phyloP scores from a whole-genome alignment of 768 basidiomycete species.

The Mycena olivaceomarginata region DNA sequence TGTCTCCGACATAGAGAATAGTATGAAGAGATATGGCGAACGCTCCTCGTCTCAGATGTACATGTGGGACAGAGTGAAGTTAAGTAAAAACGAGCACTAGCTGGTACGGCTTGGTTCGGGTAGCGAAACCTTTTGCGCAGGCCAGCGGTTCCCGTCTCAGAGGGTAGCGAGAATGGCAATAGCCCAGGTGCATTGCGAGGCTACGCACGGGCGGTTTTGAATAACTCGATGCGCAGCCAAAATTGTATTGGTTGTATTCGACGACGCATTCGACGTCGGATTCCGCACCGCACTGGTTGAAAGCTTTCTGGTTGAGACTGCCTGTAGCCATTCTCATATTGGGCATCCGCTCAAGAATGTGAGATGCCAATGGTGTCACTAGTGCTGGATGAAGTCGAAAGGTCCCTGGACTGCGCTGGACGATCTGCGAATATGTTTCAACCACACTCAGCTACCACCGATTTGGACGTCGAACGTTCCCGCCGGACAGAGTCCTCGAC shows the following conservation, averaged over 20 bases:
- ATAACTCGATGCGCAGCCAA: background rate
- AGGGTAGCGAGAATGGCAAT: background rate
- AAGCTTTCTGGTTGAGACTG: background rate
- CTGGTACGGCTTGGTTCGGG: background rate
- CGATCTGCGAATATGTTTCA: background rate
- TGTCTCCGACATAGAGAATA: background rate
- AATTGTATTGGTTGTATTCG: background rate
- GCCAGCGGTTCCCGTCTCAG: background rate
- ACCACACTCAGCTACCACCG: background rate
- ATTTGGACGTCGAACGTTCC: too few relatives aligned
- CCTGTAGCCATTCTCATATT: too few relatives aligned
- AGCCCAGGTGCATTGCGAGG: background rate
- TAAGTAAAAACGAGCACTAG: background rate
- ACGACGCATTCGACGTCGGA: background rate
- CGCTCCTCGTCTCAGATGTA: constrained; percentile 4
- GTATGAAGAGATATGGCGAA: background rate
- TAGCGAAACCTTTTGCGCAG: background rate
- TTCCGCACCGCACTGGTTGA: background rate
- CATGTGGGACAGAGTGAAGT: background rate
- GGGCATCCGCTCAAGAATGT: too few relatives aligned
- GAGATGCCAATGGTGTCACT: background rate
- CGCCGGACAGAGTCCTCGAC: too few relatives aligned
- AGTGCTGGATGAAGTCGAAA: background rate
- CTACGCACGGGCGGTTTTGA: background rate
- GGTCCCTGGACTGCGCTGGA: background rate